phyloP scores from a whole-genome alignment of 2,329 filamentous ascomycete genomes.

The Aspergillus oerlinghausenensis region DNA sequence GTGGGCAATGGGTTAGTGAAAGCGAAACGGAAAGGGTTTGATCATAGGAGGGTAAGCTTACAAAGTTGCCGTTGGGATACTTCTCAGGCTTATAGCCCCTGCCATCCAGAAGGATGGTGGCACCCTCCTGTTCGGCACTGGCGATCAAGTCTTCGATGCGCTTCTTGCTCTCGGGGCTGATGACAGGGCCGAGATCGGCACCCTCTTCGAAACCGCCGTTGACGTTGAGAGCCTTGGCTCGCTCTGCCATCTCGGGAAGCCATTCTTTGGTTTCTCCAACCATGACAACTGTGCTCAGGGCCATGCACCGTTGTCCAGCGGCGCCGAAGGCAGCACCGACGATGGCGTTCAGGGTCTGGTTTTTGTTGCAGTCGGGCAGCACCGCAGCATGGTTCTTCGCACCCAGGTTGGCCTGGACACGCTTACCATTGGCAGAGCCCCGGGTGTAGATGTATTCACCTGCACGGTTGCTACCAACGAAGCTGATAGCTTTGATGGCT shows the following conservation, averaged over 20 bases:
- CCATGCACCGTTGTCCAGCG: slow-evolving; percentile 67
- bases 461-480: slow-evolving; percentile 64
- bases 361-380: slow-evolving; percentile 65
- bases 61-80: slow-evolving; percentile 64
- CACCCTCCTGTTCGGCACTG: slow-evolving; percentile 59
- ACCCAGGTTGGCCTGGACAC: slow-evolving; percentile 64
- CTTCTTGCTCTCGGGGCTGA: slow-evolving; percentile 60
- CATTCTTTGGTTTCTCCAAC: slow-evolving; percentile 63
- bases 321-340: slow-evolving; percentile 64
- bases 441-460: slow-evolving; percentile 66
- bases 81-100: slow-evolving; percentile 58
- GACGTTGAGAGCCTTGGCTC: slow-evolving; percentile 56
- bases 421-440: slow-evolving; percentile 66
- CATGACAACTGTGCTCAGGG: slow-evolving; percentile 60
- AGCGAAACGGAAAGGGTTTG: background rate
- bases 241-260: slow-evolving; percentile 59
- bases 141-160: slow-evolving; percentile 59
- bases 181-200: slow-evolving; percentile 61
- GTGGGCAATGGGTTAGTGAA: background rate
- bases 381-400: slow-evolving; percentile 68
- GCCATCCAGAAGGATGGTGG: slow-evolving; percentile 60
- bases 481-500: slow-evolving; percentile 64
- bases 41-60: slow-evolving; percentile 33
- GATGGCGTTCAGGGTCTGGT: slow-evolving; percentile 62
- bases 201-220: slow-evolving; percentile 61